Evolutionary conservation across 768 basidiomycete genomes (phyloP), one percentile per base, ranked within the genome.

Genomic region (Tremella mesenterica): DNA sequence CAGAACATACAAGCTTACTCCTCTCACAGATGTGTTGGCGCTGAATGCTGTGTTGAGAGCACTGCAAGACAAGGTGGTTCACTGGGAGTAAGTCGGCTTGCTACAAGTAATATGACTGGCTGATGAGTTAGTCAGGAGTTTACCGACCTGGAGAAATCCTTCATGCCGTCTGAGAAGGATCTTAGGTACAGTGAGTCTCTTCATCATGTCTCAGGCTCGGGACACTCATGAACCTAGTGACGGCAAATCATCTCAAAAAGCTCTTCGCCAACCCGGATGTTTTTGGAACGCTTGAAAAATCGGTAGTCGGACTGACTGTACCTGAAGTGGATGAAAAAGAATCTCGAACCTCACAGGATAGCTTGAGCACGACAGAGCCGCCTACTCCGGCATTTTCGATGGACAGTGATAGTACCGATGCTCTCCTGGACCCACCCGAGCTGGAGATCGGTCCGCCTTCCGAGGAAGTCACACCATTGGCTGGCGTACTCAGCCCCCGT

Each of bases 11-110:
- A 80, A 80, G 63, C 83, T 88, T 53, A 85, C 89, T 0, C 63
- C 81, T 0, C 81, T 88, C 47, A 85, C 81, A 18, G 90, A 95
- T 67, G 92, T 90, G 0, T 79, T 93, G 38, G 86, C 85, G 31
- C 79, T 92, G 47, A 96, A 91, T 57, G 81, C 81, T 60, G 85
- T 91, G 4, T 83, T 91, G 44, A 83, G 86, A 0, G 83, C 83
- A 55, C 79, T 91, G 43, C 93, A 96, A 75, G 89, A 93, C 63
- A 85, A 85, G 70, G 88, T 93, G 44, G 88, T 93, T 14, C 87
- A 86, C n/a, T 96, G 92, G 88, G 91, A 99, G 72, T 64, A 47
- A 60, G 67, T 65, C 8, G 4, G 52, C 14, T n/a, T 10, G 14
- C 34, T 45, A 23, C 20, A 13, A 26, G 16, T 30, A 18, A 47